Conservation (phyloP, 148 eudicot genomes). For the Rhododendron griersonianum region DNA sequence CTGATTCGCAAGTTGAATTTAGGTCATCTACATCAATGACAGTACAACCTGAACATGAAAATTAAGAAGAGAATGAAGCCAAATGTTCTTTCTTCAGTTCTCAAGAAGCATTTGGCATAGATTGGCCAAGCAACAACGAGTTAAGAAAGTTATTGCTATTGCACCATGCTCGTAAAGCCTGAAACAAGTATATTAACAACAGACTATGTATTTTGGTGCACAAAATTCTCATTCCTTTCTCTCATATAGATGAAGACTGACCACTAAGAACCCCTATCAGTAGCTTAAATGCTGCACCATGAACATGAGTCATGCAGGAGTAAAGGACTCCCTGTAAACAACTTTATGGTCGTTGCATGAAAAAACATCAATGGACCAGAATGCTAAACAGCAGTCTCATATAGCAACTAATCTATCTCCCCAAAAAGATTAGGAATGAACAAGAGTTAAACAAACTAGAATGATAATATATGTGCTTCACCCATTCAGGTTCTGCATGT, state of each 20-base stretch:
- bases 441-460: background rate
- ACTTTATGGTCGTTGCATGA: background rate
- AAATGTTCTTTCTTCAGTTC: conserved; percentile 1
- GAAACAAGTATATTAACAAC: background rate
- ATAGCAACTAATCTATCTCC: background rate
- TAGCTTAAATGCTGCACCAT: background rate
- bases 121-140: conserved; percentile 4
- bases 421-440: background rate
- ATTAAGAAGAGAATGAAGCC: background rate
- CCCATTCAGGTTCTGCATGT: background rate
- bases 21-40: background rate
- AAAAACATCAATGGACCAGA: background rate
- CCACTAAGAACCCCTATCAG: background rate
- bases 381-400: background rate
- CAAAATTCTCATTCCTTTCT: background rate
- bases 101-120: background rate
- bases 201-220: conserved; percentile 18
- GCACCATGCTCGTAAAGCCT: conserved; percentile 13
- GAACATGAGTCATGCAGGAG: background rate
- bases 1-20: background rate
- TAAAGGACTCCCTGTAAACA: background rate
- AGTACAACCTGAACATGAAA: background rate
- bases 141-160: background rate
- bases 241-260: background rate
- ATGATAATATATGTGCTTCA: background rate